Conservation (phyloP, 441 rosid genomes). For the Erodium trifolium region DNA sequence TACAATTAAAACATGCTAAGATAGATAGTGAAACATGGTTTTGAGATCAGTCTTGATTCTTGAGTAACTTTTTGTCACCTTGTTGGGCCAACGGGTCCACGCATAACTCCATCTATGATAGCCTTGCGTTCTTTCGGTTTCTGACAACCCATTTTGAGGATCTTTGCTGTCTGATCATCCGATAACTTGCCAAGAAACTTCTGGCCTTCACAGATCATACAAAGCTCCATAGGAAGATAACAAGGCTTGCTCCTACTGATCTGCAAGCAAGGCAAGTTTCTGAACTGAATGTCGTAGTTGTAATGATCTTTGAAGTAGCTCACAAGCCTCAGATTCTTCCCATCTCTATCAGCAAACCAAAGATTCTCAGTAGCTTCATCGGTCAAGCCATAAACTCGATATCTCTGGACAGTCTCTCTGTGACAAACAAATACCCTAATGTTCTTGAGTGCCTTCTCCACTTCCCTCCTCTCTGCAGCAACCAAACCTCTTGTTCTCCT, state of each 20-base stretch:
- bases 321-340: conserved; percentile 59
- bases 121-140: conserved; percentile 79
- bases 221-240: conserved; percentile 95
- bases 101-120: conserved; percentile 74
- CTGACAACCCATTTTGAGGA: conserved; percentile 89
- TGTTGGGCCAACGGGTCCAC: conserved; percentile 75
- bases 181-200: conserved; percentile 94
- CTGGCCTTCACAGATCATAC: conserved; percentile 94
- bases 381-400: conserved; percentile 73
- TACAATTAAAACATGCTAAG: background rate
- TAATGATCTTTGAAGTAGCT: conserved; percentile 86
- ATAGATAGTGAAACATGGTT: background rate
- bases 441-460: conserved; percentile 72
- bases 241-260: conserved; percentile 83
- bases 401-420: conserved; percentile 84
- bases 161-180: conserved; percentile 86
- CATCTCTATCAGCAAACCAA: conserved; percentile 78
- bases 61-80: conserved; percentile 36
- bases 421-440: conserved; percentile 86
- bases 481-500: conserved; percentile 54
- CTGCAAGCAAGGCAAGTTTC: conserved; percentile 88
- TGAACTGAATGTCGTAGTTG: conserved; percentile 56
- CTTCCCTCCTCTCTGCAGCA: conserved; percentile 71
- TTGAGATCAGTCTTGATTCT: background rate
- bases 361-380: conserved; percentile 62